A percentile compares a stretch with the other conserved stretches of the same genome.
Evolutionary conservation across 1,139 yeast genomes (phyloP).

Genomic region (Geotrichum macrosporum): DNA sequence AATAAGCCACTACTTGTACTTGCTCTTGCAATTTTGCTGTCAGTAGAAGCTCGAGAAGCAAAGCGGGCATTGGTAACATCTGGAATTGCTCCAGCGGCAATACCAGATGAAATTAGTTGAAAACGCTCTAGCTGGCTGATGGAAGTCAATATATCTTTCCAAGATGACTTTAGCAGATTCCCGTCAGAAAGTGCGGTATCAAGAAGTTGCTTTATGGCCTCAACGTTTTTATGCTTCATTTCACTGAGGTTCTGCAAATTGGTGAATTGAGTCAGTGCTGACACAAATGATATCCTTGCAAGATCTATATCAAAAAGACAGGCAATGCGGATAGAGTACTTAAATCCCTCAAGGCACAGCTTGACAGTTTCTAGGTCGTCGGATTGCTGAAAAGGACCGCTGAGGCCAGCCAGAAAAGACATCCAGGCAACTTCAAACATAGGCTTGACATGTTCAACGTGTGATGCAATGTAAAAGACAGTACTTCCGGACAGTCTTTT

Average conservation of each 20-base stretch:
- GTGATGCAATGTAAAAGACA: constrained; percentile 59
- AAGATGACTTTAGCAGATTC: constrained; percentile 60
- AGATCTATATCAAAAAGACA: constrained; percentile 79
- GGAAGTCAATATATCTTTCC: constrained; percentile 79
- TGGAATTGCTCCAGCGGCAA: constrained; percentile 79
- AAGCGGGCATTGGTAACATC: constrained; percentile 75
- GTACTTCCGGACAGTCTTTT: constrained; percentile 32
- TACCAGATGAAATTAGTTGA: constrained; percentile 83
- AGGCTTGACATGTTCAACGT: constrained; percentile 85
- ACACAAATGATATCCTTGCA: constrained; percentile 83
- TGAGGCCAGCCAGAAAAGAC: constrained; percentile 90
- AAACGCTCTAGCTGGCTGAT: constrained; percentile 88
- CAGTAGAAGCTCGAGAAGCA: constrained; percentile 45
- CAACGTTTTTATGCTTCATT: constrained; percentile 72
- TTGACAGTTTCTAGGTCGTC: constrained; percentile 73
- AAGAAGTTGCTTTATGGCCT: constrained; percentile 69
- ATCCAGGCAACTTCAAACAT: constrained; percentile 95
- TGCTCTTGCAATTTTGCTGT: constrained; percentile 36
- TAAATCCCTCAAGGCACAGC: constrained; percentile 77
- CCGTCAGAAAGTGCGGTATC: constrained; percentile 80
- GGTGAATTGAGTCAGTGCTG: constrained; percentile 84
- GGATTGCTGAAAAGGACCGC: constrained; percentile 87
- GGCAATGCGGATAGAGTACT: constrained; percentile 74
- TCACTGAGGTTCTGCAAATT: constrained; percentile 75
- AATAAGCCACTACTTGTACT: constrained; percentile 17